phyloP scores from a whole-genome alignment of 805 yeast species.

The Blastobotrys muscicola region DNA sequence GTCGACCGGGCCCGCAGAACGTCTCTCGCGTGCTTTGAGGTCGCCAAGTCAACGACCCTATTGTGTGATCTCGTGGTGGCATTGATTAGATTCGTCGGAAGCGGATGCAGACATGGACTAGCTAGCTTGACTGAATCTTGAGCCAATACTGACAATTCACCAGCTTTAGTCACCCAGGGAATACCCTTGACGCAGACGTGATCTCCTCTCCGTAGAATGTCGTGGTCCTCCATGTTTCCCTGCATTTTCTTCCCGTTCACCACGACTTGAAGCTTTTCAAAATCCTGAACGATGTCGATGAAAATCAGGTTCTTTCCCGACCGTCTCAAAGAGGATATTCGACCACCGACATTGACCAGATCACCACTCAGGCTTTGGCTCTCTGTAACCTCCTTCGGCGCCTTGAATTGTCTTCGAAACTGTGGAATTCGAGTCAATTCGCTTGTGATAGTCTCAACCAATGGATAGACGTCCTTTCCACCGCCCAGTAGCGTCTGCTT shows the following conservation, averaged over 20 bases:
- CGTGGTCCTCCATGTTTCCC: conserved; percentile 27
- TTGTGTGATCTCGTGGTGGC: conserved; percentile 50
- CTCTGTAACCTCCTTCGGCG: too few species aligned
- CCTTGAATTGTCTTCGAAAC: too few species aligned
- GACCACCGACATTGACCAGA: conserved; percentile 40
- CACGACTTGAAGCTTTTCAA: conserved; percentile 48
- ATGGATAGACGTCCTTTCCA: conserved; percentile 10
- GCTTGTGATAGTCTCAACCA: neutral
- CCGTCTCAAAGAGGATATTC: conserved; percentile 46
- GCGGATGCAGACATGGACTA: conserved; percentile 59
- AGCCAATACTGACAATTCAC: conserved; percentile 66
- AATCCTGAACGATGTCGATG: conserved; percentile 59
- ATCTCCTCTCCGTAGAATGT: conserved; percentile 60
- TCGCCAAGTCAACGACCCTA: conserved; percentile 65
- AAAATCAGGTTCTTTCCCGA: conserved; percentile 65
- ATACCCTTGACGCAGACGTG: conserved; percentile 53
- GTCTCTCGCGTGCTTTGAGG: conserved; percentile 42
- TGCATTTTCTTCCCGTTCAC: conserved; percentile 43
- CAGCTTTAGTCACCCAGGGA: conserved; percentile 68
- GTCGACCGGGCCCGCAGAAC: conserved; percentile 42
- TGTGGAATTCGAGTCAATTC: too few species aligned
- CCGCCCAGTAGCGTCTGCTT: conserved; percentile 3
- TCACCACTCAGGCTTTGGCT: neutral
- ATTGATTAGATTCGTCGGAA: conserved; percentile 57
- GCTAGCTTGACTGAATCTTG: conserved; percentile 41